phyloP scores from a whole-genome alignment of 805 yeast genomes.

The Metschnikowia henanensis region DNA sequence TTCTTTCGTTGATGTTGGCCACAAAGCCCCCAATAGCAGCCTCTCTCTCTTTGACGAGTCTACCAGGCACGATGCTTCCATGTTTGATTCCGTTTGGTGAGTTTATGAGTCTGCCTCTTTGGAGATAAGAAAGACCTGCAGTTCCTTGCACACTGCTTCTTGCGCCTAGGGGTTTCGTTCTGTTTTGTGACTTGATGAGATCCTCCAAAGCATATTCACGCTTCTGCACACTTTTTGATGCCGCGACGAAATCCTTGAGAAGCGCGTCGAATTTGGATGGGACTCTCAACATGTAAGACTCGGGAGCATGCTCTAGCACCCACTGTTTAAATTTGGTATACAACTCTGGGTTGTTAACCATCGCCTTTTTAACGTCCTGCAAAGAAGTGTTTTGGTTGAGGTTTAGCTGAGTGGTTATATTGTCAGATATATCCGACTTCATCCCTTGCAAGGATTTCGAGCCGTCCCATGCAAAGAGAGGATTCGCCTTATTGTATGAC shows the following conservation, averaged over 20 bases:
- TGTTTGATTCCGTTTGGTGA: constrained; percentile 68
- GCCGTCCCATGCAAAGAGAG: constrained; percentile 40
- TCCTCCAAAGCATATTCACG: constrained; percentile 24
- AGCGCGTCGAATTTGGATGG: constrained; percentile 27
- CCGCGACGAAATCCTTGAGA: constrained; percentile 34
- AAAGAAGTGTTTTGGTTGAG: constrained; percentile 28
- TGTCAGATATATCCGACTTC: constrained; percentile 22
- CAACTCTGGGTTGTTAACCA: constrained; percentile 44
- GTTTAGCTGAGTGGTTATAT: constrained; percentile 33
- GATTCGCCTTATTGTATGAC: constrained; percentile 33
- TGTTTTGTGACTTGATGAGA: constrained; percentile 19
- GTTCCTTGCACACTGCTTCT: constrained; percentile 52
- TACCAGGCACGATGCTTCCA: constrained; percentile 64
- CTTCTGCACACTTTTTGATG: constrained; percentile 23
- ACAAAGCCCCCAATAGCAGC: constrained; percentile 61
- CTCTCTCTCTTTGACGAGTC: constrained; percentile 50
- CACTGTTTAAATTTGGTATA: constrained; percentile 56
- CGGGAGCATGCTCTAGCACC: constrained; percentile 52
- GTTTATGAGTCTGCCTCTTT: constrained; percentile 66
- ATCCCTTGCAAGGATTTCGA: constrained; percentile 20
- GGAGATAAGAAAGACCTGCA: constrained; percentile 72
- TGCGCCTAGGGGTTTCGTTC: constrained; percentile 9
- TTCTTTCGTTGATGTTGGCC: constrained; percentile 33
- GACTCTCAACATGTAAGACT: constrained; percentile 26
- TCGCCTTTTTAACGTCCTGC: constrained; percentile 30